phyloP scores from a whole-genome alignment of 1,139 yeast genomes.

The Yamadazyma taylorii region DNA sequence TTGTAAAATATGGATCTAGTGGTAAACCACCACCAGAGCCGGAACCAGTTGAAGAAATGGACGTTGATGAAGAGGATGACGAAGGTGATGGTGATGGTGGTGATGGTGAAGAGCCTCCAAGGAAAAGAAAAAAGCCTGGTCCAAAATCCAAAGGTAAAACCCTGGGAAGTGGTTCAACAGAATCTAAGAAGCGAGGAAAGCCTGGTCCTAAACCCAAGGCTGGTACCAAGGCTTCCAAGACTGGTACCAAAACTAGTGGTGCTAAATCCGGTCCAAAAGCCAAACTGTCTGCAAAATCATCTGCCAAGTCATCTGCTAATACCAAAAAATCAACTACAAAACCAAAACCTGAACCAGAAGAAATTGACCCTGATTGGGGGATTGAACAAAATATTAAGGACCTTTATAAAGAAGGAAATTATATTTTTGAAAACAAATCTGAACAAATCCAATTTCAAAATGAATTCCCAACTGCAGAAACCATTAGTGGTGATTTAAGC shows the following conservation, averaged over 20 bases:
- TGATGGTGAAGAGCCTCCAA: constrained; percentile 17
- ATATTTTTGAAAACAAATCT: constrained; percentile 33
- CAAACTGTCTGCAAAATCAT: no score
- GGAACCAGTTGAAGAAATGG: constrained; percentile 18
- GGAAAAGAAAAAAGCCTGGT: constrained; percentile 5
- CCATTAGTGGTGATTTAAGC: constrained; percentile 20
- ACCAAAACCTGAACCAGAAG: constrained; percentile 4
- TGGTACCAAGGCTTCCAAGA: constrained; percentile 2
- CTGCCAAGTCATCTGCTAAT: no score
- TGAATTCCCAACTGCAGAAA: constrained; percentile 26
- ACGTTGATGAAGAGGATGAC: constrained; percentile 9
- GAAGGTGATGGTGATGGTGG: constrained; percentile 5
- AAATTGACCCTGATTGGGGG: constrained; percentile 46
- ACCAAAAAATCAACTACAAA: constrained; percentile 3
- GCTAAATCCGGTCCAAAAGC: no score
- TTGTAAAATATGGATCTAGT: constrained; percentile 43
- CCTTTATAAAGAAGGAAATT: constrained; percentile 31
- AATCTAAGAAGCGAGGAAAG: constrained; percentile 4
- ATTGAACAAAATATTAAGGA: constrained; percentile 29
- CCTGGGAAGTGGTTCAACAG: constrained; percentile 6
- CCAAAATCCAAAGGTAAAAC: constrained; percentile 5
- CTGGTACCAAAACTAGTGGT: constrained; percentile 1
- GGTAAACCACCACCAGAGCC: constrained; percentile 29
- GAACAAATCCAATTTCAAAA: constrained; percentile 29
- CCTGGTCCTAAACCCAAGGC: constrained; percentile 9